A percentile compares a stretch with the other conserved stretches of the same genome.
phyloP scores from a whole-genome alignment of 306 rosid genomes.

The Prunus salicina region DNA sequence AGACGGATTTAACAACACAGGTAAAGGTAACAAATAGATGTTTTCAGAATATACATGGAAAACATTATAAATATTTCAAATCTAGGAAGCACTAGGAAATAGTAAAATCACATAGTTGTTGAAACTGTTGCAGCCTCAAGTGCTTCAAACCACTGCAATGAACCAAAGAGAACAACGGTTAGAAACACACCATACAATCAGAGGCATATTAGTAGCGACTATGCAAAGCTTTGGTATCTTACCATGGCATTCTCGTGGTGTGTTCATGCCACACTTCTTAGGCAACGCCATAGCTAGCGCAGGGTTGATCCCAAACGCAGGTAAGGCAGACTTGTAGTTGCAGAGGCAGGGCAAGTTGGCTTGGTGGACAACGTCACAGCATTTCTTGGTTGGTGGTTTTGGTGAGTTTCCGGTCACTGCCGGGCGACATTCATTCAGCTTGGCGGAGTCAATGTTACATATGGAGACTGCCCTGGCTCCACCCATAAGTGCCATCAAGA shows the following conservation, averaged over 20 bases:
- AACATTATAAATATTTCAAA: neutral
- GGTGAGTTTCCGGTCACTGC: slow-evolving; percentile 49
- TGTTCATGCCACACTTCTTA: slow-evolving; percentile 43
- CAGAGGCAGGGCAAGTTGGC: slow-evolving; percentile 57
- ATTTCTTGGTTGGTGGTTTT: slow-evolving; percentile 33
- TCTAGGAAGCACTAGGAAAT: no score
- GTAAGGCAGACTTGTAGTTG: slow-evolving; percentile 41
- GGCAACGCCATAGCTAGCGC: slow-evolving; percentile 61
- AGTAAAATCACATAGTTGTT: neutral
- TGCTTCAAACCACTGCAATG: slow-evolving; percentile 23
- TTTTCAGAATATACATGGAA: neutral
- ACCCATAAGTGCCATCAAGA: slow-evolving; percentile 35
- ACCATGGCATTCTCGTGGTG: slow-evolving; percentile 51
- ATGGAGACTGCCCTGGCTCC: slow-evolving; percentile 28
- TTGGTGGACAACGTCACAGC: slow-evolving; percentile 46
- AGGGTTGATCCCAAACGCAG: slow-evolving; percentile 47
- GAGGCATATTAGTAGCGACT: no score
- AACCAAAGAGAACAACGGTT: neutral
- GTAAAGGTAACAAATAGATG: neutral
- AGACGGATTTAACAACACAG: neutral
- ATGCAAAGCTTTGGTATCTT: neutral
- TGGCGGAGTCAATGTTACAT: slow-evolving; percentile 40
- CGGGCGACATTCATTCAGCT: slow-evolving; percentile 35
- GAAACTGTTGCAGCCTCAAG: neutral
- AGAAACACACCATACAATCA: neutral